A percentile compares a stretch with the other conserved stretches of the same genome.
Conservation (phyloP, 345 rosid species). For the Noccaea bulbosa region DNA sequence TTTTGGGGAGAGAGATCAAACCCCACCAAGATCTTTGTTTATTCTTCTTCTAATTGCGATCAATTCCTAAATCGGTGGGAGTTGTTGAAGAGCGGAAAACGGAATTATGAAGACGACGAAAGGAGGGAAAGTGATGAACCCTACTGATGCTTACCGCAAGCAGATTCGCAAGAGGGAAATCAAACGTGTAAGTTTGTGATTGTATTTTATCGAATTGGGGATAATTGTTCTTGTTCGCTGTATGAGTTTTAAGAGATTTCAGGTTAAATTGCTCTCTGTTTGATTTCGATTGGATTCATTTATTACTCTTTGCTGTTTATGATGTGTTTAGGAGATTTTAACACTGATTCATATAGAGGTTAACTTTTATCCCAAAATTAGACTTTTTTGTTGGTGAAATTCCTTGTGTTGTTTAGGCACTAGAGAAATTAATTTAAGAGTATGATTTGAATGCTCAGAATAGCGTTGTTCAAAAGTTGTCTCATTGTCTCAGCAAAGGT, state of each 20-base stretch:
- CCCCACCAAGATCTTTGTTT: neutral
- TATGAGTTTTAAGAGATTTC: neutral
- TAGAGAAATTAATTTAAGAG: too few relatives aligned
- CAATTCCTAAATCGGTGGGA: slow-evolving; percentile 6
- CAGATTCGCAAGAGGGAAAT: slow-evolving; percentile 93
- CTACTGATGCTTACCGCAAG: slow-evolving; percentile 98
- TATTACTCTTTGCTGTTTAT: neutral
- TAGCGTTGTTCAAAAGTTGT: neutral
- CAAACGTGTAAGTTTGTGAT: slow-evolving; percentile 62
- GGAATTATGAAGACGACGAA: slow-evolving; percentile 93
- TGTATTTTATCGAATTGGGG: slow-evolving; percentile 2
- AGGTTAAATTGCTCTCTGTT: slow-evolving; percentile 6
- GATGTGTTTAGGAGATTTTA: slow-evolving; percentile 4
- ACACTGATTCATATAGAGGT: neutral
- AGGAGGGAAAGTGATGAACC: slow-evolving; percentile 99
- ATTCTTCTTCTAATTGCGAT: neutral
- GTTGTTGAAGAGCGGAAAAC: neutral
- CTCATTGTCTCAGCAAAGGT: neutral
- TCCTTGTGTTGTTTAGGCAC: neutral
- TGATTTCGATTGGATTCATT: neutral
- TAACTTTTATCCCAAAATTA: neutral
- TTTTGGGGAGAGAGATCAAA: neutral
- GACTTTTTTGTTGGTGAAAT: neutral
- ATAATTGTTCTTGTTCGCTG: neutral
- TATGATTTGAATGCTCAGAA: too few relatives aligned